phyloP scores from a whole-genome alignment of 768 basidiomycete genomes.

The Clitopilus hobsonii region DNA sequence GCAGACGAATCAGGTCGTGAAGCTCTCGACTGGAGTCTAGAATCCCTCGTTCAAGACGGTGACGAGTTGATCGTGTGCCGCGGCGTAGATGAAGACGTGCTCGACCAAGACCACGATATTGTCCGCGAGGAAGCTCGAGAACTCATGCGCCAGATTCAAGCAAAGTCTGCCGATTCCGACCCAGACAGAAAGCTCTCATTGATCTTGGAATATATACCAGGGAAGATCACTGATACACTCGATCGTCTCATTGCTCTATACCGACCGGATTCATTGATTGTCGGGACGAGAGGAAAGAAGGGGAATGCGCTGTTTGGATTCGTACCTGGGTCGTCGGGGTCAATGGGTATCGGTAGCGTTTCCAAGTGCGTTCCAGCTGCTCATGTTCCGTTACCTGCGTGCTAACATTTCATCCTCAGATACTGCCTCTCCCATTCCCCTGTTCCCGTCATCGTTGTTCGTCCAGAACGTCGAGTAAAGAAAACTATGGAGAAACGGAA shows the following conservation, averaged over 20 bases:
- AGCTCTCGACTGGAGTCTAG: constrained; percentile 91
- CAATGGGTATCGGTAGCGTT: constrained; percentile 42
- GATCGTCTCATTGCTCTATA: constrained; percentile 91
- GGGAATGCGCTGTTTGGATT: constrained; percentile 31
- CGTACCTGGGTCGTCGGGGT: constrained; percentile 25
- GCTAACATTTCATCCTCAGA: constrained; percentile 24
- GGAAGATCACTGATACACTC: constrained; percentile 82
- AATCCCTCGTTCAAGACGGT: constrained; percentile 77
- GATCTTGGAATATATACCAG: constrained; percentile 92
- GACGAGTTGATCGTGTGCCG: constrained; percentile 92
- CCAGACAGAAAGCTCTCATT: constrained; percentile 82
- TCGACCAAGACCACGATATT: constrained; percentile 74
- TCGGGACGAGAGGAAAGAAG: constrained; percentile 78
- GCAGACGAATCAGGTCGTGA: constrained; percentile 84
- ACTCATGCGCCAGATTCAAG: constrained; percentile 75
- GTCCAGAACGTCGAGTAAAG: constrained; percentile 82
- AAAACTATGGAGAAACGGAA: constrained; percentile 83
- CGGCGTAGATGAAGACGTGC: constrained; percentile 83
- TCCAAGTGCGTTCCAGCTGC: constrained; percentile 31
- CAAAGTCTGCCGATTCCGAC: constrained; percentile 74
- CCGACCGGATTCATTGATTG: constrained; percentile 87
- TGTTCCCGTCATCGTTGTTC: constrained; percentile 93
- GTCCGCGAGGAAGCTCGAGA: constrained; percentile 84
- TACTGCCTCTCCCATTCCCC: constrained; percentile 90
- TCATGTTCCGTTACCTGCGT: not conserved